Percentiles rank a stretch among this genome's conserved stretches.
These are phyloP conservation scores for Tricholoma saponaceum DNA, from an alignment of 768 basidiomycete genomes.

Conservation along the genomic window DNA sequence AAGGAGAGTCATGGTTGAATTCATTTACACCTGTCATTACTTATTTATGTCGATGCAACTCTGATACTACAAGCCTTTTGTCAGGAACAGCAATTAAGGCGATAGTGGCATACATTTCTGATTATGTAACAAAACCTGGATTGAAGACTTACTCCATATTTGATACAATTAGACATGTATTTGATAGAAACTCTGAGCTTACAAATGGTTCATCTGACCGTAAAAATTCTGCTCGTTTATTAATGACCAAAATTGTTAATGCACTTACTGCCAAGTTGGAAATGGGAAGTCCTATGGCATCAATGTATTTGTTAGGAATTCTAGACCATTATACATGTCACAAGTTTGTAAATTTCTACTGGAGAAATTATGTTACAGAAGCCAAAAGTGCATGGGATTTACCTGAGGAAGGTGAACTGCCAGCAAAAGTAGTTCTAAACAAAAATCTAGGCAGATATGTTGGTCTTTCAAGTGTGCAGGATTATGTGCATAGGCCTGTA, in stretches of 20 bases:
- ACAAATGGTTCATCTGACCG: constrained; percentile 9
- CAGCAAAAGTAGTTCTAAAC: constrained; percentile 17
- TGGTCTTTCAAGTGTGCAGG: constrained; percentile 23
- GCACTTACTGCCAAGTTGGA: too few species aligned
- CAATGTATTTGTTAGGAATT: constrained; percentile 27
- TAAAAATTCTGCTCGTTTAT: too few species aligned
- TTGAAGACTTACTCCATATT: constrained; percentile 39
- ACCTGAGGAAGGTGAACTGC: neutral
- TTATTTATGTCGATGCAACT: too few species aligned
- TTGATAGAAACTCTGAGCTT: constrained; percentile 19
- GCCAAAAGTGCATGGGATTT: constrained; percentile 14
- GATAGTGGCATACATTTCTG: constrained; percentile 28
- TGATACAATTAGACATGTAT: constrained; percentile 19
- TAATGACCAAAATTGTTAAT: too few species aligned
- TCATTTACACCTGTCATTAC: too few species aligned
- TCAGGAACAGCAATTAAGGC: too few species aligned
- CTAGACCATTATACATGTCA: constrained; percentile 37
- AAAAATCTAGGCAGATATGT: constrained; percentile 13
- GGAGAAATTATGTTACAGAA: constrained; percentile 26
- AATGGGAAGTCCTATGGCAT: constrained; percentile 33
- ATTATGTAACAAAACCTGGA: constrained; percentile 38
- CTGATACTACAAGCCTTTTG: too few species aligned
- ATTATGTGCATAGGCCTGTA: constrained; percentile 26
- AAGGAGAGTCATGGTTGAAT: too few species aligned
- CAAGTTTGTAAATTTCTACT: constrained; percentile 28